Conservation (phyloP, 2,329 filamentous ascomycete species). For the Diatrype stigma region DNA sequence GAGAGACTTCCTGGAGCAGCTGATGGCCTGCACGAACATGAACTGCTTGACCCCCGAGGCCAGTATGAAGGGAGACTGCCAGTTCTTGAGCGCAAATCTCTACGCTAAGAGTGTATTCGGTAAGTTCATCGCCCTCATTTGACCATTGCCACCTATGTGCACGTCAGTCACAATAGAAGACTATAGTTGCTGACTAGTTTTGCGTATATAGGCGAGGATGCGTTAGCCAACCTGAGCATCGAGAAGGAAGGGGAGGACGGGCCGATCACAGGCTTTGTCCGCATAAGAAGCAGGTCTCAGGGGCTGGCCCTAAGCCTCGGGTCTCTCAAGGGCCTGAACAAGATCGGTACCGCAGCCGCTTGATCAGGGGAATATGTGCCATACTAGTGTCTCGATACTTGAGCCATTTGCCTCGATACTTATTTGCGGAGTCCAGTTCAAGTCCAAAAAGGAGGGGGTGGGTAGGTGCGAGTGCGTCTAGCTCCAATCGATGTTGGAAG, state of each 20-base stretch:
- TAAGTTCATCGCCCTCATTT: slow-evolving; percentile 52
- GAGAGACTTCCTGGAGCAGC: slow-evolving; percentile 84
- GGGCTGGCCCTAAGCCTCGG: slow-evolving; percentile 90
- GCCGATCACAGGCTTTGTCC: slow-evolving; percentile 92
- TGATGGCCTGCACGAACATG: slow-evolving; percentile 99
- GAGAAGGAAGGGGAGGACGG: slow-evolving; percentile 96
- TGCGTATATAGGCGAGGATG: slow-evolving; percentile 78
- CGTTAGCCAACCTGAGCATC: slow-evolving; percentile 93
- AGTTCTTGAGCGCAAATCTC: slow-evolving; percentile 94
- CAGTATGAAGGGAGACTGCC: slow-evolving; percentile 93
- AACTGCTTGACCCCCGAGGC: slow-evolving; percentile 94
- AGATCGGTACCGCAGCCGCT: slow-evolving; percentile 52
- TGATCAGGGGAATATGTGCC: slow-evolving; percentile 7
- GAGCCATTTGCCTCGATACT: no score
- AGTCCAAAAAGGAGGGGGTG: slow-evolving; percentile 3
- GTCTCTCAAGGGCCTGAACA: slow-evolving; percentile 90
- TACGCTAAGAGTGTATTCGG: slow-evolving; percentile 97
- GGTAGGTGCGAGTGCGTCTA: neutral
- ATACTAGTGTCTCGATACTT: neutral
- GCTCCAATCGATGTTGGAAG: no score
- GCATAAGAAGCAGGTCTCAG: slow-evolving; percentile 95
- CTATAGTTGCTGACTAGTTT: no score
- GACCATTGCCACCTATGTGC: neutral
- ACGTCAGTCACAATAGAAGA: no score
- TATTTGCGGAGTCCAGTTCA: no score